Evolutionary conservation across 2,329 filamentous ascomycete species (phyloP).

Genomic region (Alternaria atra): DNA sequence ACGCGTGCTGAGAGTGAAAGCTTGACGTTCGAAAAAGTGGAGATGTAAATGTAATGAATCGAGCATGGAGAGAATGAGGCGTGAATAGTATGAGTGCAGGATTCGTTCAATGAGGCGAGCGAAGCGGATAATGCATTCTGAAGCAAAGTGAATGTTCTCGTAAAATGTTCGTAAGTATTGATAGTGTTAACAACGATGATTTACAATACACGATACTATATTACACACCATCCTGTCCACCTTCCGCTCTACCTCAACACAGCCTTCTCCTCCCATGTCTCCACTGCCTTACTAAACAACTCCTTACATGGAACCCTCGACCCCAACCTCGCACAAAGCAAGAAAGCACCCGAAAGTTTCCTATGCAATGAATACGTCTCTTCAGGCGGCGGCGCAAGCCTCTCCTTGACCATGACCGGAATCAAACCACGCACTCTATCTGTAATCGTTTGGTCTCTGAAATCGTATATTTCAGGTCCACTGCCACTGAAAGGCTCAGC

Average conservation of each 20-base stretch:
- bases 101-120: no score
- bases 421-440: constrained; percentile 89
- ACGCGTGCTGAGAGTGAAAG: no score
- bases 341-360: constrained; percentile 93
- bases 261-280: constrained; percentile 42
- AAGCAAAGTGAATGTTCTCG: background rate
- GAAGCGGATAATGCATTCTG: no score
- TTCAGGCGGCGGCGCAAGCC: constrained; percentile 89
- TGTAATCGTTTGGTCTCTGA: constrained; percentile 93
- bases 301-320: constrained; percentile 83
- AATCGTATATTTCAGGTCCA: constrained; percentile 90
- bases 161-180: background rate
- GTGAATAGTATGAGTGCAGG: no score
- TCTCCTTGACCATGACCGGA: constrained; percentile 89
- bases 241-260: constrained; percentile 12
- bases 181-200: background rate
- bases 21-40: no score
- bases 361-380: constrained; percentile 96
- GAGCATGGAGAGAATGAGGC: no score
- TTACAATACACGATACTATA: background rate
- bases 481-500: constrained; percentile 82
- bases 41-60: no score
- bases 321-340: constrained; percentile 86
- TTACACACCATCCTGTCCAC: background rate
- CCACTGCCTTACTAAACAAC: constrained; percentile 72